Percentiles rank a stretch among this genome's conserved stretches.
Evolutionary conservation across 2,329 filamentous ascomycete species (phyloP).

Genomic region (Xylaria digitata): DNA sequence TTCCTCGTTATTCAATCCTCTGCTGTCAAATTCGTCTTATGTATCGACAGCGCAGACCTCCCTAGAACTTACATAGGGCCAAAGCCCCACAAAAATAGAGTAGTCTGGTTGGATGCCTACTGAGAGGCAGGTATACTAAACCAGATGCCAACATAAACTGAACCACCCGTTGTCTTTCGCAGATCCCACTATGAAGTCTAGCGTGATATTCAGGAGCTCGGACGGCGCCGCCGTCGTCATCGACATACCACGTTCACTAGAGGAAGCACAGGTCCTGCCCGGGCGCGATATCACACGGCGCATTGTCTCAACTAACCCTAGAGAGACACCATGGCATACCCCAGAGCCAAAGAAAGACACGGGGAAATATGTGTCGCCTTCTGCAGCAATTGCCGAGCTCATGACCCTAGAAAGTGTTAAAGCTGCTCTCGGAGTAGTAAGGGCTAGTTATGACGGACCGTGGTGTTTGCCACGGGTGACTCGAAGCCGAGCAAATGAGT

Average conservation of each 20-base stretch:
- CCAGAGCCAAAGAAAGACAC: constrained; percentile 64
- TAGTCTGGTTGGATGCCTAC: background rate
- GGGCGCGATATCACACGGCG: constrained; percentile 53
- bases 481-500: constrained; percentile 25
- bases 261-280: constrained; percentile 68
- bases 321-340: constrained; percentile 60
- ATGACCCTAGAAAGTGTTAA: constrained; percentile 63
- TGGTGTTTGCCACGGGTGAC: constrained; percentile 59
- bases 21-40: too few relatives aligned
- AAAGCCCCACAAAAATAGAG: constrained; percentile 19
- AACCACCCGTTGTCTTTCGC: constrained; percentile 1
- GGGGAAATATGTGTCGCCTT: constrained; percentile 51
- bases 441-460: constrained; percentile 52
- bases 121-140: too few relatives aligned
- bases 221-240: constrained; percentile 66
- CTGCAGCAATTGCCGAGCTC: constrained; percentile 64
- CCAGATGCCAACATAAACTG: too few relatives aligned
- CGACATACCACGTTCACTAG: constrained; percentile 77
- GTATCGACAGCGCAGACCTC: too few relatives aligned
- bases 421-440: constrained; percentile 56
- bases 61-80: too few relatives aligned
- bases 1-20: too few relatives aligned
- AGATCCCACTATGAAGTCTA: constrained; percentile 42
- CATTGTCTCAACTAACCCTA: constrained; percentile 60
- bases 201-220: constrained; percentile 66